These are phyloP conservation scores for Citrus sp. DNA, from an alignment of 345 rosid genomes.

Conservation along the genomic window DNA sequence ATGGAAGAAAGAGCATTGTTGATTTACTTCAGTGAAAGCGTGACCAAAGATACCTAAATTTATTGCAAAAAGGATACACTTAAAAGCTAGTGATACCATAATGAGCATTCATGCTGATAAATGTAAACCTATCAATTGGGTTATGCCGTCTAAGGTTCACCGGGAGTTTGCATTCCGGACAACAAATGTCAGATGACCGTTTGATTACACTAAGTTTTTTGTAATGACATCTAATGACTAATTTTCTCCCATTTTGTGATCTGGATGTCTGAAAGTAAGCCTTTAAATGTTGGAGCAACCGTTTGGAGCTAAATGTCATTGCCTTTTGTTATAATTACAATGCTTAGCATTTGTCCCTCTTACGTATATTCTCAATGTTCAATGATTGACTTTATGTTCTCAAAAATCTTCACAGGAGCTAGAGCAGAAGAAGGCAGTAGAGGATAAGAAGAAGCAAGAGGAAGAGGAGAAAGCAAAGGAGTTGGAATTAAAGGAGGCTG, in stretches of 20 bases:
- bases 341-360: background rate
- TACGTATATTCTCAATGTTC: background rate
- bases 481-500: slow-evolving; percentile 38
- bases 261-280: background rate
- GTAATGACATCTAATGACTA: background rate
- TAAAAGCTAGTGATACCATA: background rate
- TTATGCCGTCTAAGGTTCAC: background rate
- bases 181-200: background rate
- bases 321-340: background rate
- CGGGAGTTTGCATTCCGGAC: background rate
- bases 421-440: slow-evolving; percentile 40
- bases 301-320: background rate
- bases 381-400: background rate
- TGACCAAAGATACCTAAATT: background rate
- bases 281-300: background rate
- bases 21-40: background rate
- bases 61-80: background rate
- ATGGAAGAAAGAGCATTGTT: background rate
- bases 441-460: slow-evolving; percentile 41
- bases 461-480: slow-evolving; percentile 55
- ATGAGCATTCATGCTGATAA: background rate
- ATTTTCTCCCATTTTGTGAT: too few species aligned
- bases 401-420: slow-evolving; percentile 45
- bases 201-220: background rate
- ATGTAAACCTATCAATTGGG: background rate